Evolutionary conservation across 2,329 filamentous ascomycete species (phyloP), one percentile per base, ranked within the genome.

Genomic region (Fusarium buharicum): DNA sequence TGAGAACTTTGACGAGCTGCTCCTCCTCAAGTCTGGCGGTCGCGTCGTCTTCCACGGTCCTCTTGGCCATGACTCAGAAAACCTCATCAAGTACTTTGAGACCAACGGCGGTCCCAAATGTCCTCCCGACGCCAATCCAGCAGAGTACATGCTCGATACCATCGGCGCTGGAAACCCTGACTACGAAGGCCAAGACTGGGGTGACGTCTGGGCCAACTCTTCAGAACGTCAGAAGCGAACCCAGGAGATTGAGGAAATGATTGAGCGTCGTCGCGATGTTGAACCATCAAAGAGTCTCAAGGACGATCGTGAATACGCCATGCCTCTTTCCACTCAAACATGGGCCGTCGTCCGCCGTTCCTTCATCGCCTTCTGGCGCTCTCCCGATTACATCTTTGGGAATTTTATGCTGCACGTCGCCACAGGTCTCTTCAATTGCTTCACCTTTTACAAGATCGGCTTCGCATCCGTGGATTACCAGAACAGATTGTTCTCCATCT

Each of bases 401-500:
- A 88, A 86, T 73, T 82, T 88, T 57, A 81, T 87, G 73, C 77
- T 89, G 1, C 84, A 87, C 48, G 82, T 89, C 44, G 76, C 86
- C 40, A 85, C 84, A 0, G 87, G 85, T 4, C 79, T 90, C 16
- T 90, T 91, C 77, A 90, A 89, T 62, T 85, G 84, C 13, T 90
- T 91, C 69, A 90, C 88, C 0, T 91, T 91, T 70, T 91, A 83
- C 79, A 81, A 86, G 59, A 74, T 90, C 0, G 82, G 82, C 0
- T 79, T 82, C 45, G 79, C 82, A 3, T 77, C 78, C 1, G 83
- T 87, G 55, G 87, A 89, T 67, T 85, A 89, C 76, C 89, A 91
- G 72, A 88, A 86, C 41, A 82, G 89, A 8, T 81, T 93, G 9
- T 93, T 94, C 76, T 87, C 88, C 9, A 81, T 90, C 51, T 94